Evolutionary conservation across 164 flowering plant species (phyloP).

Genomic region (Magnolia officinalis): DNA sequence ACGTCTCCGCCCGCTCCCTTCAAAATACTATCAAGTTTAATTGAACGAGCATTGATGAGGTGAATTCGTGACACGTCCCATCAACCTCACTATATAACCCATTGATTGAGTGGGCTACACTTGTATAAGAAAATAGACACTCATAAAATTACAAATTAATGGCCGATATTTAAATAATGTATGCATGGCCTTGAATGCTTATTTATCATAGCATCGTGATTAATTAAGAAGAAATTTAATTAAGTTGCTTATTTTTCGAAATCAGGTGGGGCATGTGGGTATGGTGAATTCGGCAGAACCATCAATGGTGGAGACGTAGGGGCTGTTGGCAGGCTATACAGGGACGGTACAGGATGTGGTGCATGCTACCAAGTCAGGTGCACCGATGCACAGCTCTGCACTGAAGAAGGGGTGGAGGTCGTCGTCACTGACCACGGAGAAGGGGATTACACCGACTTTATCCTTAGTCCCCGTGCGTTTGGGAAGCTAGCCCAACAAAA

Average conservation of each 20-base stretch:
- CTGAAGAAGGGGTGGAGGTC: constrained; percentile 47
- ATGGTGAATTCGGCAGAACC: constrained; percentile 65
- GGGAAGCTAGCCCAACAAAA: constrained; percentile 43
- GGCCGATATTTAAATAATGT: too few relatives aligned
- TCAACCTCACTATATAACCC: too few relatives aligned
- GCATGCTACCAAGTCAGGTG: constrained; percentile 91
- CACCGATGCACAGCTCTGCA: constrained; percentile 50
- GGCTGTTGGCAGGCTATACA: constrained; percentile 57
- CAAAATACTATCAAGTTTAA: too few relatives aligned
- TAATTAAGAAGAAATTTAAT: too few relatives aligned
- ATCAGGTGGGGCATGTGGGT: constrained; percentile 89
- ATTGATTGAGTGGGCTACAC: too few relatives aligned
- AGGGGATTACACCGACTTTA: constrained; percentile 78
- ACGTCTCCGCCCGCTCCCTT: too few relatives aligned
- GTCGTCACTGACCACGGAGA: constrained; percentile 81
- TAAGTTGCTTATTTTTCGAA: background rate
- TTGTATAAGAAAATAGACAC: too few relatives aligned
- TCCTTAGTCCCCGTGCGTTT: constrained; percentile 60
- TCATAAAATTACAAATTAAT: too few relatives aligned
- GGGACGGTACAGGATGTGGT: constrained; percentile 76
- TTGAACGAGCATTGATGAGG: too few relatives aligned
- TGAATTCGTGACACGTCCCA: too few relatives aligned
- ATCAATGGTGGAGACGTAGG: constrained; percentile 64
- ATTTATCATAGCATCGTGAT: too few relatives aligned
- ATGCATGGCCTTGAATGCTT: too few relatives aligned